Percentiles rank a stretch among this genome's conserved stretches.
Conservation (phyloP, 768 basidiomycete species). For the Tricholoma matsutake region DNA sequence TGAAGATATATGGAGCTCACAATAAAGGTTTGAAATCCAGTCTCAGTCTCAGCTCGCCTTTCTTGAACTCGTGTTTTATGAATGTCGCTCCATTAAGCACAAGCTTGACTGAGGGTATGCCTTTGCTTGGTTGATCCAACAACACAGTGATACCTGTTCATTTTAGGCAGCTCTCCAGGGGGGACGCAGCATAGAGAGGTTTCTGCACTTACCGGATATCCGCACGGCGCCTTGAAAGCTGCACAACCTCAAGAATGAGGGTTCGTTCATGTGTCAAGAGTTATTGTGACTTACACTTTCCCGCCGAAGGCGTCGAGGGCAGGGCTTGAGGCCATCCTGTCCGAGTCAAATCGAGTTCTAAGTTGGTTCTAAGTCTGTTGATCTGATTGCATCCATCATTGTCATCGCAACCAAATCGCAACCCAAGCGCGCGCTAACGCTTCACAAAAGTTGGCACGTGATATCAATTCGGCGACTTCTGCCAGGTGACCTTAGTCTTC, state of each 20-base stretch:
- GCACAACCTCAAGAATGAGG: not conserved
- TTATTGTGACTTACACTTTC: too few relatives aligned
- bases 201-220: not conserved
- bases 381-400: too few relatives aligned
- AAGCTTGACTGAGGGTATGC: not conserved
- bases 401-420: too few relatives aligned
- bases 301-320: too few relatives aligned
- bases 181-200: not conserved
- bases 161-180: not conserved
- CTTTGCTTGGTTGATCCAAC: not conserved
- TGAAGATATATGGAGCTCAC: not conserved
- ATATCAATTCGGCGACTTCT: too few relatives aligned
- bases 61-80: not conserved
- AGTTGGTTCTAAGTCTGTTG: too few relatives aligned
- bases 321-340: too few relatives aligned
- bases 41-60: not conserved
- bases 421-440: too few relatives aligned
- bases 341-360: too few relatives aligned
- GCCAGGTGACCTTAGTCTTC: too few relatives aligned
- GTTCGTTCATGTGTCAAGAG: too few relatives aligned
- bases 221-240: not conserved
- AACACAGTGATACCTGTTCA: not conserved
- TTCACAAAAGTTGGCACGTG: too few relatives aligned
- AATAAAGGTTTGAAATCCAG: constrained; percentile 6
- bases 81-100: not conserved